Evolutionary conservation across 768 basidiomycete species (phyloP).

Genomic region (Tylopilus balloui): DNA sequence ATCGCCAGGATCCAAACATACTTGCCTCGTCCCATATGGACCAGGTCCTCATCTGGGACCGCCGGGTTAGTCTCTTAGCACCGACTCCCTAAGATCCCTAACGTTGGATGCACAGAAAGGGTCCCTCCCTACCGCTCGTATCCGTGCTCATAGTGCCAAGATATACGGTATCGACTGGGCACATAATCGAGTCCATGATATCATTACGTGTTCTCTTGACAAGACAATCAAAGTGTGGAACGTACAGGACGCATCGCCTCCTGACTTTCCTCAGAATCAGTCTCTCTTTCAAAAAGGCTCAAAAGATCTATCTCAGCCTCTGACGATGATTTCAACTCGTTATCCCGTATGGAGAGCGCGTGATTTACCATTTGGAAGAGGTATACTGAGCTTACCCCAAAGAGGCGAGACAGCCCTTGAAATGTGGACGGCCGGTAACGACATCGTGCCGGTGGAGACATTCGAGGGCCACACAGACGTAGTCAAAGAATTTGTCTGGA

Average conservation of each 20-base stretch:
- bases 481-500: constrained; percentile 98
- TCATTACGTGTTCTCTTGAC: constrained; percentile 94
- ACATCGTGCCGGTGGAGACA: constrained; percentile 49
- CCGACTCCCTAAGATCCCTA: background rate
- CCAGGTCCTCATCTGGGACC: constrained; percentile 91
- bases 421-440: constrained; percentile 57
- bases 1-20: constrained; percentile 77
- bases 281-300: constrained; percentile 8
- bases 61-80: constrained; percentile 53
- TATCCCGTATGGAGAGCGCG: constrained; percentile 96
- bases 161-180: constrained; percentile 99
- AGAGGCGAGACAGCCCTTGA: constrained; percentile 79
- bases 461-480: constrained; percentile 91
- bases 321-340: constrained; percentile 57
- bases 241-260: constrained; percentile 21
- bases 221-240: constrained; percentile 89
- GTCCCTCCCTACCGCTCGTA: constrained; percentile 68
- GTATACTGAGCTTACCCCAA: constrained; percentile 84
- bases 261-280: constrained; percentile 12
- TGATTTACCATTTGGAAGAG: constrained; percentile 86
- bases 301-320: constrained; percentile 33
- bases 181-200: constrained; percentile 62
- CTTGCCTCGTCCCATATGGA: constrained; percentile 88
- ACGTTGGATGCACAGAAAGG: constrained; percentile 60
- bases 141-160: constrained; percentile 82